Percentiles rank a stretch among this genome's conserved stretches.
Conservation (phyloP, 352 stramenopile genomes). For the Phytophthora sojae region DNA sequence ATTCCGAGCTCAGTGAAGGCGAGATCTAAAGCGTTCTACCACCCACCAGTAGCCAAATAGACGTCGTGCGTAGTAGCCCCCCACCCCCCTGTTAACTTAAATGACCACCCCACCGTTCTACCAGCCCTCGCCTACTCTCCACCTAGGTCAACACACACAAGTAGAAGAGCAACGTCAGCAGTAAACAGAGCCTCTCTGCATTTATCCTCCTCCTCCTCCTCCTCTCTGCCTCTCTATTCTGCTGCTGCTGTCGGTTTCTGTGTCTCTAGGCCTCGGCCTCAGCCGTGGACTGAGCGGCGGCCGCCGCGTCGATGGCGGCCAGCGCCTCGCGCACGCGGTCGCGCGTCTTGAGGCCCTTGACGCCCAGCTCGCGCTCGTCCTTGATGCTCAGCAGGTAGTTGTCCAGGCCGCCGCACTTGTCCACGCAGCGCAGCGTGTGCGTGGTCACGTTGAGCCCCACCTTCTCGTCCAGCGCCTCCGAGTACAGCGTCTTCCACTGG, state of each 20-base stretch:
- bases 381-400: conserved; percentile 94
- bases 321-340: conserved; percentile 68
- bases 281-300: not conserved
- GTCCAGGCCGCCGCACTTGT: conserved; percentile 94
- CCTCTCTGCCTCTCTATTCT: not conserved
- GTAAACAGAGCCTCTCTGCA: not conserved
- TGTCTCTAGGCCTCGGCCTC: not conserved
- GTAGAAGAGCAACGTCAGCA: not conserved
- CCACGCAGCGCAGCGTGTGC: conserved; percentile 92
- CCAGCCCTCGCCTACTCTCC: not conserved
- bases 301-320: conserved; percentile 12
- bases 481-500: conserved; percentile 89
- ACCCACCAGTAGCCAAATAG: not conserved
- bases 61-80: not conserved
- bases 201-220: not conserved
- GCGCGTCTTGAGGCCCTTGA: conserved; percentile 70
- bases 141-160: not conserved
- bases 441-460: conserved; percentile 94
- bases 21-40: conserved; percentile 36
- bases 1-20: conserved; percentile 52
- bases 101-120: not conserved
- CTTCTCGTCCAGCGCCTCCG: conserved; percentile 93
- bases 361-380: conserved; percentile 77
- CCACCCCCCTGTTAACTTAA: not conserved
- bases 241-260: not conserved